These are phyloP conservation scores for Trametes cinnabarina DNA, from an alignment of 768 basidiomycete species.

Conservation along the genomic window DNA sequence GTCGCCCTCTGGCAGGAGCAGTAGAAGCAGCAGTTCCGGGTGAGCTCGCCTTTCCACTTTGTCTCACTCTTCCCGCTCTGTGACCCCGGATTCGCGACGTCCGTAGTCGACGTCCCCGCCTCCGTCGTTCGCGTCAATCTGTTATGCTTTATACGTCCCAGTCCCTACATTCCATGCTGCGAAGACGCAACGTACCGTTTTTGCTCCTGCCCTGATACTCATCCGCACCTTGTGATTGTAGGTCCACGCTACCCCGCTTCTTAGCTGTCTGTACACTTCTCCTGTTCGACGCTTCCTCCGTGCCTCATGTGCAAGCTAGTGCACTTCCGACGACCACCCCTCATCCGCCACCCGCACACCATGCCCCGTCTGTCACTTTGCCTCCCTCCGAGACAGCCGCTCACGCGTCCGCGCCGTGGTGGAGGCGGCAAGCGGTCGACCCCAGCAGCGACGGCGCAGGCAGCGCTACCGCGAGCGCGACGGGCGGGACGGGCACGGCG, in stretches of 20 bases:
- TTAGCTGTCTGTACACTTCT: slow-evolving; percentile 1
- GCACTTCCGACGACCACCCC: not conserved
- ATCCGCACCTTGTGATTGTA: not conserved
- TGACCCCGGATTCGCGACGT: no score
- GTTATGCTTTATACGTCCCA: not conserved
- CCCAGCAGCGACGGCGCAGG: not conserved
- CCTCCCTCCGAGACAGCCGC: slow-evolving; percentile 1
- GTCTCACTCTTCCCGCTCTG: no score
- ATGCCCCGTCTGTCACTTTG: not conserved
- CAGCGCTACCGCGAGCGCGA: not conserved
- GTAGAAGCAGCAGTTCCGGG: not conserved
- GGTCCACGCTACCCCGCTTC: slow-evolving; percentile 2
- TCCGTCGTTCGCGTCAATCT: not conserved
- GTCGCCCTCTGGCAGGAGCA: not conserved
- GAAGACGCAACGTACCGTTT: not conserved
- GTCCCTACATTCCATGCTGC: not conserved
- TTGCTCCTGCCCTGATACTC: not conserved
- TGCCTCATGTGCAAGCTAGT: slow-evolving; percentile 2
- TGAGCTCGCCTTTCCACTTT: no score
- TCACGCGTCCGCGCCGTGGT: not conserved
- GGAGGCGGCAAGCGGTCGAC: slow-evolving; percentile 8
- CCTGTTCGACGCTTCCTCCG: not conserved
- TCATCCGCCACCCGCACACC: not conserved
- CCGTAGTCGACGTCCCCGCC: not conserved
- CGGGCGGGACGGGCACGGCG: not conserved